Conservation (phyloP, 257 asterid species). For the Solanum megistacrolobum region DNA sequence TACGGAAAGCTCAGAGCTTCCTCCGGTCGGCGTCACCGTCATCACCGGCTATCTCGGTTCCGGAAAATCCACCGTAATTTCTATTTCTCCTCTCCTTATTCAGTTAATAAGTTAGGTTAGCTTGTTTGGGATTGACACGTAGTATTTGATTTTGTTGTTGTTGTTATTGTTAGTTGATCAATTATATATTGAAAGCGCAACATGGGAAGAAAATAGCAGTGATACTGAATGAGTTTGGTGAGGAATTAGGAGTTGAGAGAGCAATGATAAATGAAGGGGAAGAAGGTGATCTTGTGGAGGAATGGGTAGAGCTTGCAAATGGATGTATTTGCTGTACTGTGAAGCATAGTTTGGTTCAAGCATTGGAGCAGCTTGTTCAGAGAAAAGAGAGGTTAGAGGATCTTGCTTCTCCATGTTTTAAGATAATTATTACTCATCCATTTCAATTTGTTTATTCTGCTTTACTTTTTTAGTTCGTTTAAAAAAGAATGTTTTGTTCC, state of each 20-base stretch:
- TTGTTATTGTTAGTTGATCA: slow-evolving; percentile 49
- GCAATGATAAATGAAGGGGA: slow-evolving; percentile 99
- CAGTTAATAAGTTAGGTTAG: not conserved
- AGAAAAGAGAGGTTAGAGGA: slow-evolving; percentile 70
- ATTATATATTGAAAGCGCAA: slow-evolving; percentile 53
- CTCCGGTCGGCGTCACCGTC: slow-evolving; percentile 82
- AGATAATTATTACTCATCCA: not conserved
- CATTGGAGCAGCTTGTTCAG: slow-evolving; percentile 94
- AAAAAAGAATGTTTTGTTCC: not conserved
- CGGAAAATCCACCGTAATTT: slow-evolving; percentile 87
- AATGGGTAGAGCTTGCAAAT: slow-evolving; percentile 97
- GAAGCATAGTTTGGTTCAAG: slow-evolving; percentile 97
- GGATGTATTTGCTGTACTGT: slow-evolving; percentile 97
- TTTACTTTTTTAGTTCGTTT: not conserved
- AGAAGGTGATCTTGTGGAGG: slow-evolving; percentile 86
- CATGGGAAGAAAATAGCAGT: slow-evolving; percentile 95
- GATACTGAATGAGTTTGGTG: slow-evolving; percentile 92
- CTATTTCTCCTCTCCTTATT: not conserved
- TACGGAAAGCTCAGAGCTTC: slow-evolving; percentile 22
- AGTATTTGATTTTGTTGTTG: not conserved
- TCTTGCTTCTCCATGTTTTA: not conserved
- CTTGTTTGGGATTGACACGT: not conserved
- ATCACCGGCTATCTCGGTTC: slow-evolving; percentile 98
- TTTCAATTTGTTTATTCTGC: not conserved
- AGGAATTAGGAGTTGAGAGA: slow-evolving; percentile 92